Evolutionary conservation across 208 protist genomes (phyloP).

Genomic region (Leishmania mexicana): DNA sequence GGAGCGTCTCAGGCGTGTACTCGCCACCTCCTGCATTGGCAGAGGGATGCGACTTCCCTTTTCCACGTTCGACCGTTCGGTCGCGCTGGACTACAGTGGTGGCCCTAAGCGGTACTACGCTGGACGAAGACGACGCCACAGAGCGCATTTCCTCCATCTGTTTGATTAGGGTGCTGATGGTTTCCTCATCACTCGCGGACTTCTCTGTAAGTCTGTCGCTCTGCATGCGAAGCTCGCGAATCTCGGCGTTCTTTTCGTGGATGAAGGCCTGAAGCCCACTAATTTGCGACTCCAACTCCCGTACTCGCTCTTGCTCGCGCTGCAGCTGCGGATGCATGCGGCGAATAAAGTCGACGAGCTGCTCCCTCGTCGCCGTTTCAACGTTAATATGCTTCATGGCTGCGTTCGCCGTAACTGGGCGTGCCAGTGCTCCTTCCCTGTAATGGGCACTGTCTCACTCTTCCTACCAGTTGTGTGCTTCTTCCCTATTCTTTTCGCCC

Average conservation of each 20-base stretch:
- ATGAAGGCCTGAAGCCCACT: constrained; percentile 41
- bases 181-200: constrained; percentile 73
- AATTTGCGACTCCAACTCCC: constrained; percentile 56
- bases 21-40: constrained; percentile 6
- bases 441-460: background rate
- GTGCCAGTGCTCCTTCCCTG: background rate
- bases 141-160: constrained; percentile 57
- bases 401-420: background rate
- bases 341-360: constrained; percentile 66
- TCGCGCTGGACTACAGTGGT: background rate
- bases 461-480: background rate
- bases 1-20: background rate
- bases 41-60: constrained; percentile 8
- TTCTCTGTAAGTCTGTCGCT: constrained; percentile 63
- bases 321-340: constrained; percentile 43
- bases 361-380: constrained; percentile 51
- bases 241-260: constrained; percentile 56
- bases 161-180: constrained; percentile 66
- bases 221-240: constrained; percentile 59
- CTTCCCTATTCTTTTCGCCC: background rate
- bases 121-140: background rate
- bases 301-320: constrained; percentile 29
- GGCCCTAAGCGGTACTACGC: background rate
- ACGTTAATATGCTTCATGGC: constrained; percentile 42
- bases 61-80: constrained; percentile 2